Evolutionary conservation across 106 monocot species (phyloP), one percentile per base, ranked within the genome.

Genomic region (Dioscorea zingiberensis): DNA sequence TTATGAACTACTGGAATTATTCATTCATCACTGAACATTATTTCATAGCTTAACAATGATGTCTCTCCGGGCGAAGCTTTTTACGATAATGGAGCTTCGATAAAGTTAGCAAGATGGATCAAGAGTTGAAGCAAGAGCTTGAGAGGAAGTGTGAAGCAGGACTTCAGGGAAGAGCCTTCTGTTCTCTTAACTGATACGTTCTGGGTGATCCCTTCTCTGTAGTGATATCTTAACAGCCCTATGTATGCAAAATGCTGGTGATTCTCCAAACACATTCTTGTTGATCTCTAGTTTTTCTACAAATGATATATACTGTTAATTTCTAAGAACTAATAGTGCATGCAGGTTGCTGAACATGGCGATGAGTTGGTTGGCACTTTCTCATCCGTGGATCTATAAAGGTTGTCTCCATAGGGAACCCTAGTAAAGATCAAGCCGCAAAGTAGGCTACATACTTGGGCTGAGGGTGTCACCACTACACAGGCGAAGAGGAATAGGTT

Each of bases 371-470:
- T 53, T 16, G 51, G 51, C 16, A 1, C n/a, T n/a, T n/a, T n/a
- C n/a, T 53, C 51, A 53, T 53, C 51, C 19, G 51, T 53, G 51
- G 51, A 13, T 53, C 51, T 4, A 53, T 53, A 53, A 53, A 53
- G 51, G 1, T 53, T 18, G 51, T 18, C 1, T 53, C 51, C n/a
- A 53, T 53, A 16, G 51, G 51, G 16, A 8, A 16, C 19, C 51
- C n/a, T 19, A 18, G 13, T 53, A 53, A 53, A 19, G 51, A 53
- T 8, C 2, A 53, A 18, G 49, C 62, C 3, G n/a, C n/a, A 61
- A 38, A 27, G 47, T 74, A 19, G 74, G 74, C 21, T 74, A 74
- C 25, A 67, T 74, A 14, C 74, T 74, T 13, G 74, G 74, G 11
- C 74, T 74, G 24, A 48, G 74, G 18, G 67, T 74, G 2, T 60